These are phyloP conservation scores for Wickerhamia fluorescens DNA, from an alignment of 805 yeast species.

Conservation along the genomic window DNA sequence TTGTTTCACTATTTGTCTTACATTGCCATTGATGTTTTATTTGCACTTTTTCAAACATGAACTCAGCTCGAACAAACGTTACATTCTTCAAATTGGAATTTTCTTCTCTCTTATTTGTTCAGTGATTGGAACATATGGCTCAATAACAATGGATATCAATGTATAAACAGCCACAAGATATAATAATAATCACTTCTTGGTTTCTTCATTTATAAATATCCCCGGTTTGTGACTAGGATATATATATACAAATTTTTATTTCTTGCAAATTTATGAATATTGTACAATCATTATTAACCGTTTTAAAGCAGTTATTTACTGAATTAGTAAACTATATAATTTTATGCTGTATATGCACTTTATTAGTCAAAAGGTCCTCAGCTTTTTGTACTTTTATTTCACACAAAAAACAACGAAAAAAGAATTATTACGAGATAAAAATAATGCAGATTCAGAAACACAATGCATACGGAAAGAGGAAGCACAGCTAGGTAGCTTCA, in stretches of 20 bases:
- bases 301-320: constrained; percentile 1
- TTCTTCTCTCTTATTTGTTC: constrained; percentile 43
- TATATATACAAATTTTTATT: too few species aligned
- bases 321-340: too few species aligned
- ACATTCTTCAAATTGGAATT: constrained; percentile 38
- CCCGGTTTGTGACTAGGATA: too few species aligned
- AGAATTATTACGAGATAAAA: too few species aligned
- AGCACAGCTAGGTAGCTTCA: too few species aligned
- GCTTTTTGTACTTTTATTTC: too few species aligned
- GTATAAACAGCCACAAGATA: neutral
- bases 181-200: neutral
- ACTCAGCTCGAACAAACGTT: constrained; percentile 32
- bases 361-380: too few species aligned
- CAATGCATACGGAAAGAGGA: too few species aligned
- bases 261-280: too few species aligned
- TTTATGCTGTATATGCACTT: too few species aligned
- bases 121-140: constrained; percentile 52
- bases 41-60: constrained; percentile 44
- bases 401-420: too few species aligned
- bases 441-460: too few species aligned
- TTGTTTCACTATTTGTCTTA: constrained; percentile 73
- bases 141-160: constrained; percentile 6
- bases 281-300: neutral
- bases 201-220: constrained; percentile 1
- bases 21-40: constrained; percentile 72